These are phyloP conservation scores for Camelina hispida DNA, from an alignment of 345 rosid genomes.

Conservation along the genomic window DNA sequence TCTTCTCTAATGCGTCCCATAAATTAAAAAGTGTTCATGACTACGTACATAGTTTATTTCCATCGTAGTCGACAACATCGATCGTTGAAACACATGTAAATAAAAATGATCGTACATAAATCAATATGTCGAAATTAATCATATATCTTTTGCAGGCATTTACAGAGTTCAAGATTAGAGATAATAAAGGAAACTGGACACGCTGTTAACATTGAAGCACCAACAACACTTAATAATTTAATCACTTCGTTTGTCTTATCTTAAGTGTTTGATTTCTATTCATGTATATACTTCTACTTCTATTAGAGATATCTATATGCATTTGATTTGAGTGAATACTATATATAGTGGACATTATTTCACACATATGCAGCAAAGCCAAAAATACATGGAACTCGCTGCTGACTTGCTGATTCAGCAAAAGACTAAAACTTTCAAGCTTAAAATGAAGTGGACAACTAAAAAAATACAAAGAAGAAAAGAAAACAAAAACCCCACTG, in stretches of 20 bases:
- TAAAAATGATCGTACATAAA: neutral
- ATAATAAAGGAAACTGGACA: conserved; percentile 71
- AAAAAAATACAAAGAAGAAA: neutral
- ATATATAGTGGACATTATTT: neutral
- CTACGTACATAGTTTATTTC: too few species aligned
- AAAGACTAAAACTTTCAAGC: conserved; percentile 17
- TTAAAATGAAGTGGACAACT: conserved; percentile 12
- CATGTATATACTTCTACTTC: neutral
- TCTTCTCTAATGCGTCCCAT: neutral
- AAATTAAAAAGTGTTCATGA: neutral
- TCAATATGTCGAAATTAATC: neutral
- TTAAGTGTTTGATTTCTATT: conserved; percentile 34
- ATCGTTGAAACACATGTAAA: neutral
- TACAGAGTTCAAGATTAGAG: conserved; percentile 66
- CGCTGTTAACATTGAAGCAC: conserved; percentile 72
- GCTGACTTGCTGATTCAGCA: neutral
- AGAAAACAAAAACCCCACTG: conserved; percentile 7
- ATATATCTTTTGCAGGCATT: conserved; percentile 47
- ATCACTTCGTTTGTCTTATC: conserved; percentile 62
- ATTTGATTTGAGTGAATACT: neutral
- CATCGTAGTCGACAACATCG: neutral
- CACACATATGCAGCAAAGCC: conserved; percentile 13
- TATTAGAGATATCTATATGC: neutral
- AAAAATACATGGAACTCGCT: neutral
- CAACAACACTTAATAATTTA: conserved; percentile 53